Conservation (phyloP, 2,329 filamentous ascomycete genomes). For the Pseudocercospora cruenta region DNA sequence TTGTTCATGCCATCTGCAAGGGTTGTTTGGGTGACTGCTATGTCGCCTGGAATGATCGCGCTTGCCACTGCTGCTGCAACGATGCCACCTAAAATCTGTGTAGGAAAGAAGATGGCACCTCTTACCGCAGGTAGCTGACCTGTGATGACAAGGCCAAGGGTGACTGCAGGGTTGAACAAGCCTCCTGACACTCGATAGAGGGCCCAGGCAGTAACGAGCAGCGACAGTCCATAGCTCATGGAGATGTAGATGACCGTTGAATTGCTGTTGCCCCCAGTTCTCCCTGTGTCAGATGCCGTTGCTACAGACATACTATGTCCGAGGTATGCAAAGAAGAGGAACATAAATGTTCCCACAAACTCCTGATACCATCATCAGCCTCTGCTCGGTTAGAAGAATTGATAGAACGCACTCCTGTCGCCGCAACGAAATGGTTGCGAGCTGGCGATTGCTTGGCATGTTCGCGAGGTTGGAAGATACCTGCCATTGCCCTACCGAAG, state of each 20-base stretch:
- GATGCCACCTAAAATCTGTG: slow-evolving; percentile 38
- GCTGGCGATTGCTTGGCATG: slow-evolving; percentile 4
- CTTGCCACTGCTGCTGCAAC: slow-evolving; percentile 37
- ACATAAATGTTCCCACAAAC: slow-evolving; percentile 48
- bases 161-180: slow-evolving; percentile 39
- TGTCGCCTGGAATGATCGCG: slow-evolving; percentile 37
- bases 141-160: slow-evolving; percentile 36
- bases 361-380: slow-evolving; percentile 27
- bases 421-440: slow-evolving; percentile 11
- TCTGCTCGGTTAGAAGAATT: not conserved
- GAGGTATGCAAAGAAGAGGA: slow-evolving; percentile 43
- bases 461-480: slow-evolving; percentile 11
- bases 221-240: slow-evolving; percentile 42
- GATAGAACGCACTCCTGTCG: not conserved
- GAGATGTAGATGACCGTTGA: slow-evolving; percentile 37
- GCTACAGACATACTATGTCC: slow-evolving; percentile 13
- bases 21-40: slow-evolving; percentile 34
- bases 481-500: slow-evolving; percentile 12
- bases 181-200: slow-evolving; percentile 40
- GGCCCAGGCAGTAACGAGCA: slow-evolving; percentile 45
- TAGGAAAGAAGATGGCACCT: slow-evolving; percentile 34
- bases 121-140: slow-evolving; percentile 33
- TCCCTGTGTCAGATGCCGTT: slow-evolving; percentile 40
- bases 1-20: slow-evolving; percentile 34
- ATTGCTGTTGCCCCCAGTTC: slow-evolving; percentile 45